phyloP scores from a whole-genome alignment of 345 rosid species.

The Psidium friedrichsthalianum region DNA sequence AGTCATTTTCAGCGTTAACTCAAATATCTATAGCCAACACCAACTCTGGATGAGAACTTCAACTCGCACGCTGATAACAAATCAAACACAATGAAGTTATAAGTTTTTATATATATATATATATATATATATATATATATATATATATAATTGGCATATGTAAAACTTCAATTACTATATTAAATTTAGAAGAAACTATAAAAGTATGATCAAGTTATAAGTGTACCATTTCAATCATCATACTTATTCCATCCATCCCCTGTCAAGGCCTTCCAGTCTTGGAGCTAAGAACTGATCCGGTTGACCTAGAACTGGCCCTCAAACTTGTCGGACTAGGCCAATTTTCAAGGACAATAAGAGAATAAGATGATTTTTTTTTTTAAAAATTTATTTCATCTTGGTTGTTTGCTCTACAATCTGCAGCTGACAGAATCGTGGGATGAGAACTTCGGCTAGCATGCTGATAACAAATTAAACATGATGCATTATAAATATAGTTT shows the following conservation, averaged over 20 bases:
- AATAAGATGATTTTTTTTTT: too few relatives aligned
- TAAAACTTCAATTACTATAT: neutral
- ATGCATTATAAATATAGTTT: neutral
- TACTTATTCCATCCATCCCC: neutral
- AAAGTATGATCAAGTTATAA: neutral
- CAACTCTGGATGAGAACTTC: neutral
- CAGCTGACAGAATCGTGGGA: neutral
- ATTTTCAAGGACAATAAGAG: neutral
- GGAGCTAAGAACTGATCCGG: neutral
- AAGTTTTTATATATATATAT: neutral
- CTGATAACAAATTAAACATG: neutral
- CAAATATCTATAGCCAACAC: rapidly evolving
- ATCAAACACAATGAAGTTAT: neutral
- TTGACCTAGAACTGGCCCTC: neutral
- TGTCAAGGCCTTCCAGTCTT: neutral
- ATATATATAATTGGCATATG: neutral
- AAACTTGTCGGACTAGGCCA: neutral
- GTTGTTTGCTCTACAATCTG: neutral
- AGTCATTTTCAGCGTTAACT: neutral
- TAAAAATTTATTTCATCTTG: too few relatives aligned
- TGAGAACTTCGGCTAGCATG: neutral
- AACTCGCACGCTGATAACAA: neutral
- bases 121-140: too few relatives aligned
- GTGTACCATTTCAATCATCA: neutral
- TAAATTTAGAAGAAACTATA: neutral